Percentiles rank a stretch among this genome's conserved stretches.
Conservation (phyloP, 352 stramenopile species). For the Phytophthora tubulina region DNA sequence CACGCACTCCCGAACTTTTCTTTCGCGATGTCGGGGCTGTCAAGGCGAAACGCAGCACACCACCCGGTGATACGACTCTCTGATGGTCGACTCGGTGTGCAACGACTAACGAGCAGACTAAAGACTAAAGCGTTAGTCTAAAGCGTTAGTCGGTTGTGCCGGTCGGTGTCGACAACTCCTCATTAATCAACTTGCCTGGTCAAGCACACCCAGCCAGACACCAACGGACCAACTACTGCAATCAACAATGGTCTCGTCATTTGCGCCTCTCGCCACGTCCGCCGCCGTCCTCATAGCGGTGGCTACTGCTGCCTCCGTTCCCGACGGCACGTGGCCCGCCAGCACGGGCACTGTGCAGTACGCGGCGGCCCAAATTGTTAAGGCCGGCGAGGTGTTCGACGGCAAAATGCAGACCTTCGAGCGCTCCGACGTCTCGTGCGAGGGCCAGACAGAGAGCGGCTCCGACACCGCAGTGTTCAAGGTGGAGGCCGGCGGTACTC, state of each 20-base stretch:
- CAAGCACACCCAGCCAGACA: neutral
- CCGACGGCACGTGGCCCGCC: conserved; percentile 26
- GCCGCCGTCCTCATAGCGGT: conserved; percentile 16
- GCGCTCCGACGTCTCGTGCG: conserved; percentile 49
- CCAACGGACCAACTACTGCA: neutral
- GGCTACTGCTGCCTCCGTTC: conserved; percentile 13
- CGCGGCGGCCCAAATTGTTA: conserved; percentile 38
- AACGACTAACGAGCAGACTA: neutral
- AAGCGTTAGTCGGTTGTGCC: neutral
- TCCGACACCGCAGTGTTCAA: conserved; percentile 47
- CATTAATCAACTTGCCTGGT: conserved; percentile 2
- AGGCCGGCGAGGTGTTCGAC: conserved; percentile 39
- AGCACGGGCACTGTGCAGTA: conserved; percentile 24
- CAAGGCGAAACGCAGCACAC: too few relatives aligned
- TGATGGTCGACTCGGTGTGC: neutral
- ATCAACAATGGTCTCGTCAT: conserved; percentile 25
- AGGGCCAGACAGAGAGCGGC: conserved; percentile 27
- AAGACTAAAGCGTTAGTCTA: neutral
- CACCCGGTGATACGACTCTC: neutral
- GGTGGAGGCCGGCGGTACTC: conserved; percentile 27
- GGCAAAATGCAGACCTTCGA: conserved; percentile 64
- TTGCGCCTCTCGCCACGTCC: conserved; percentile 11
- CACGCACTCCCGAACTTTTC: neutral
- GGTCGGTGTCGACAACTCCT: neutral
- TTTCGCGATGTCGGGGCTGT: neutral